These are phyloP conservation scores for Penicillium sp. DNA, from an alignment of 2,329 filamentous ascomycete species.

Conservation along the genomic window DNA sequence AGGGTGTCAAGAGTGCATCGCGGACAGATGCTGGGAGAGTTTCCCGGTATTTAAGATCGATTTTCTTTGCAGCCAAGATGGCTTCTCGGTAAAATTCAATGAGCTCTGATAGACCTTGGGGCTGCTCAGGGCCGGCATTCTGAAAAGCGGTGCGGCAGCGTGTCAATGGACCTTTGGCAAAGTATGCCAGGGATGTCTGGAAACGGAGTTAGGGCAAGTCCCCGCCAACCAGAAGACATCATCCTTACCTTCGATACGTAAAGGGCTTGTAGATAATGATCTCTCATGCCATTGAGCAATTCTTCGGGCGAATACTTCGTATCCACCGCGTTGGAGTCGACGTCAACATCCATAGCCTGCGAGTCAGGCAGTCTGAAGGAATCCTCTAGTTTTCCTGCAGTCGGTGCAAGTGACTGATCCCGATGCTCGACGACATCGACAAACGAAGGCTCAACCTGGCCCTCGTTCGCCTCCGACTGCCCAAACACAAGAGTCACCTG, in stretches of 20 bases:
- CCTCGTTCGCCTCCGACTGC: conserved; percentile 5
- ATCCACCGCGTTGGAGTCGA: conserved; percentile 8
- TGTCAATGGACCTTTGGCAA: conserved; percentile 48
- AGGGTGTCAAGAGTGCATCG: conserved; percentile 34
- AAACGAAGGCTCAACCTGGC: conserved; percentile 12
- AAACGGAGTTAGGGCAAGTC: conserved; percentile 12
- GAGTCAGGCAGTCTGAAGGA: conserved; percentile 12
- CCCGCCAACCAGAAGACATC: not conserved
- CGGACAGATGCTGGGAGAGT: conserved; percentile 40
- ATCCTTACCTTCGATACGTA: conserved; percentile 41
- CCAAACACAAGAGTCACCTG: conserved; percentile 33
- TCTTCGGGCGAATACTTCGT: conserved; percentile 31
- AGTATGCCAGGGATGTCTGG: conserved; percentile 48
- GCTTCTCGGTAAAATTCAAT: conserved; percentile 40
- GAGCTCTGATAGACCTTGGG: conserved; percentile 26
- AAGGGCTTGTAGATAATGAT: conserved; percentile 42
- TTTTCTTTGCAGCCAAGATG: conserved; percentile 43
- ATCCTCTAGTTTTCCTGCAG: not conserved
- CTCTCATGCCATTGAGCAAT: conserved; percentile 33
- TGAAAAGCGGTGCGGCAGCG: conserved; percentile 42
- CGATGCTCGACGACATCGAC: conserved; percentile 18
- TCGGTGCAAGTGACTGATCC: conserved; percentile 13
- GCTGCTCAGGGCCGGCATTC: conserved; percentile 20
- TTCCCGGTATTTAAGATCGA: conserved; percentile 46
- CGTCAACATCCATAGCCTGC: conserved; percentile 19